Conservation (phyloP, 1,139 yeast species). For the Martiniozyma asiatica region DNA sequence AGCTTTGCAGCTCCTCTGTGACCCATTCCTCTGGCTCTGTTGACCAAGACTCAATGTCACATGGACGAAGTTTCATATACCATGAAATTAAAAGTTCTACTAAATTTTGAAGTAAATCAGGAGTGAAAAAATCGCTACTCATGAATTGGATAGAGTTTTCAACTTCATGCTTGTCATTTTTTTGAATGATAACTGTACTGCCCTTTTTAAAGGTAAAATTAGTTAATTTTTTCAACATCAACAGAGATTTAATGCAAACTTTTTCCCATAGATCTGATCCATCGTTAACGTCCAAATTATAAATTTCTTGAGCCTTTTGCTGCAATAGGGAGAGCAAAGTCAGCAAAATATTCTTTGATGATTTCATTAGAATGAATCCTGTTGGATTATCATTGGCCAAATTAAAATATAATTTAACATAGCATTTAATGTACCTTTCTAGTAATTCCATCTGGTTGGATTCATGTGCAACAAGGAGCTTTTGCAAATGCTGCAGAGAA, state of each 20-base stretch:
- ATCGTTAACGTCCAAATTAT: conserved; percentile 21
- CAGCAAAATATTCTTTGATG: conserved; percentile 46
- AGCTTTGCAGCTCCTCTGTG: conserved; percentile 61
- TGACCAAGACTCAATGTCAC: conserved; percentile 72
- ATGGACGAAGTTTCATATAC: conserved; percentile 62
- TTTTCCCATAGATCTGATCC: conserved; percentile 61
- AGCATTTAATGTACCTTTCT: conserved; percentile 62
- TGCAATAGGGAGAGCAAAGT: conserved; percentile 49
- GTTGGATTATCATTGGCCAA: conserved; percentile 51
- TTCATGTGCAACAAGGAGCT: conserved; percentile 43
- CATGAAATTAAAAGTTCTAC: conserved; percentile 57
- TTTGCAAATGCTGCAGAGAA: conserved; percentile 49
- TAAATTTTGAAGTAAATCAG: conserved; percentile 40
- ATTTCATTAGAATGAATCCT: conserved; percentile 58
- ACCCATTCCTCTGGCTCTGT: conserved; percentile 90
- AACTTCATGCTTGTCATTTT: conserved; percentile 51
- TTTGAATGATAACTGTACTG: conserved; percentile 51
- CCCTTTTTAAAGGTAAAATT: conserved; percentile 56
- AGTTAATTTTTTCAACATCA: conserved; percentile 53
- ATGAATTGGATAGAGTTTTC: conserved; percentile 42
- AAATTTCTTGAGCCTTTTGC: conserved; percentile 48
- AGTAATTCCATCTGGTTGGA: conserved; percentile 40
- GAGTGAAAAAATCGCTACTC: conserved; percentile 44
- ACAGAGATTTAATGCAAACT: conserved; percentile 58
- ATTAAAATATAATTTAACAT: conserved; percentile 59